Conservation (phyloP, 495 filamentous ascomycete species). For the Aspergillus coremiiformis region DNA sequence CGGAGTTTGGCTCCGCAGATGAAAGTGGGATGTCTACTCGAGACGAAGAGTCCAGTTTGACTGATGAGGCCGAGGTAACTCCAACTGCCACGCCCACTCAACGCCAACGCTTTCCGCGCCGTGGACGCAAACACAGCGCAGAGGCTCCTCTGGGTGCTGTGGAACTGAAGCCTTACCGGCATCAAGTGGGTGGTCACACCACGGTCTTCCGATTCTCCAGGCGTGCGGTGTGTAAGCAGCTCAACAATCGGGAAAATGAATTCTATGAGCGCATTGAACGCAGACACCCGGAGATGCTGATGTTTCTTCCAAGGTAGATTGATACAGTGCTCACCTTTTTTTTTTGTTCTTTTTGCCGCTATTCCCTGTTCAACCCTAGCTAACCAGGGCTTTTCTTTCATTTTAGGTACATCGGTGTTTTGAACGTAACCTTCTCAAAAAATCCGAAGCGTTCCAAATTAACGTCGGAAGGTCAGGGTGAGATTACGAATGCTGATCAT, state of each 20-base stretch:
- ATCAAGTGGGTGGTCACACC: slow-evolving; percentile 95
- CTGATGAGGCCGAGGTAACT: slow-evolving; percentile 52
- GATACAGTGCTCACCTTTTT: slow-evolving; percentile 5
- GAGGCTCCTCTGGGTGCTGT: slow-evolving; percentile 75
- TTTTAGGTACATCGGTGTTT: slow-evolving; percentile 93
- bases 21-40: slow-evolving; percentile 42
- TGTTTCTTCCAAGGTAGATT: slow-evolving; percentile 85
- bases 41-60: slow-evolving; percentile 46
- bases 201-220: slow-evolving; percentile 94
- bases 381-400: slow-evolving; percentile 23
- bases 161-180: slow-evolving; percentile 91
- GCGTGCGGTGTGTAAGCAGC: slow-evolving; percentile 92
- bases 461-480: slow-evolving; percentile 28
- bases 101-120: slow-evolving; percentile 25
- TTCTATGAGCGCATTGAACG: slow-evolving; percentile 95
- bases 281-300: slow-evolving; percentile 78
- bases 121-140: slow-evolving; percentile 25
- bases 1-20: slow-evolving; percentile 51
- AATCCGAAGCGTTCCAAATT: slow-evolving; percentile 59
- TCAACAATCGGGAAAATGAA: slow-evolving; percentile 95
- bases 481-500: slow-evolving; percentile 15
- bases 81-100: slow-evolving; percentile 52
- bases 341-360: neutral
- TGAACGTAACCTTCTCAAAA: slow-evolving; percentile 96
- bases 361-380: slow-evolving; percentile 6